These are phyloP conservation scores for Aspergillus sp. DNA, from an alignment of 2,329 filamentous ascomycete species.

Conservation along the genomic window DNA sequence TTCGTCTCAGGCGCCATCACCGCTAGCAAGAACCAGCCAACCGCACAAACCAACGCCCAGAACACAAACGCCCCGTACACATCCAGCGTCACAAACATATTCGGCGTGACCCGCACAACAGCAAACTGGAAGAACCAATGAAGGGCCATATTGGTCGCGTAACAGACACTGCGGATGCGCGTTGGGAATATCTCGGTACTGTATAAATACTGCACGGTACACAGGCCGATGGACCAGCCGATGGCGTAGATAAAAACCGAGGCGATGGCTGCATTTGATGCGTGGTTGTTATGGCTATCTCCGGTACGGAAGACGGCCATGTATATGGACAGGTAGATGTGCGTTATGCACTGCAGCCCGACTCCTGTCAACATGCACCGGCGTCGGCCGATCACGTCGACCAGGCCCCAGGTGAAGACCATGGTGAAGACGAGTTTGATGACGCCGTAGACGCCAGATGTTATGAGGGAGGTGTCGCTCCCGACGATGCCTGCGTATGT, in stretches of 20 bases:
- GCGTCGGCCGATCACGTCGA: conserved; percentile 54
- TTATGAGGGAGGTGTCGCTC: conserved; percentile 49
- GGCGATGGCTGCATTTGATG: conserved; percentile 55
- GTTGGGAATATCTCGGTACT: conserved; percentile 59
- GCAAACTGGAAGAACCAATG: conserved; percentile 62
- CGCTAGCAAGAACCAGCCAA: conserved; percentile 50
- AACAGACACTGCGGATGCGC: conserved; percentile 53
- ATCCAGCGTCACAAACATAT: conserved; percentile 54
- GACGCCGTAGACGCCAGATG: conserved; percentile 56
- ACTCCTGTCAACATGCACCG: conserved; percentile 51
- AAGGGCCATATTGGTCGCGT: conserved; percentile 54
- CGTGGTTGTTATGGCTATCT: conserved; percentile 38
- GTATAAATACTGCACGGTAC: conserved; percentile 57
- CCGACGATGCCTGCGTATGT: conserved; percentile 52
- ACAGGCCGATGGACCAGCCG: conserved; percentile 58
- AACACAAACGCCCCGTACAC: conserved; percentile 58
- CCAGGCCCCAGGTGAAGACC: conserved; percentile 56
- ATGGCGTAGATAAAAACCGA: conserved; percentile 57
- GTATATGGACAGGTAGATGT: conserved; percentile 56
- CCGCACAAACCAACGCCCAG: conserved; percentile 51
- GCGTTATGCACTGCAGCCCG: conserved; percentile 48
- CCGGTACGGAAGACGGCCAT: conserved; percentile 45
- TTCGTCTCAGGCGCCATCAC: conserved; percentile 57
- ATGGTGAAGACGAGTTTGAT: conserved; percentile 60
- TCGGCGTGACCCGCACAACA: conserved; percentile 57